phyloP scores from a whole-genome alignment of 495 filamentous ascomycete species.

The Penicillium desertorum region DNA sequence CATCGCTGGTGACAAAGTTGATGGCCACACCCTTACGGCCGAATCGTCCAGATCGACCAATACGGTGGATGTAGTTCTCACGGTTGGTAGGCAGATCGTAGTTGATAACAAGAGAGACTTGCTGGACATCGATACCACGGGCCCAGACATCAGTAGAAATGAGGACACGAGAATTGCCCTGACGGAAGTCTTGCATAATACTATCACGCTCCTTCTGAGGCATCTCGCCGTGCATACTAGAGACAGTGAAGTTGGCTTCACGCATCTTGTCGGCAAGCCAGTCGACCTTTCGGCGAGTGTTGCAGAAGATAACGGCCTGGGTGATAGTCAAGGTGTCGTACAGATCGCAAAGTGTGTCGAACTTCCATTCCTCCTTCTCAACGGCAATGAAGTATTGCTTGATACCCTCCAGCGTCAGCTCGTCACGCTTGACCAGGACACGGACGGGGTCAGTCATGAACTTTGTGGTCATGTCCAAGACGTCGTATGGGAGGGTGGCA shows the following conservation, averaged over 20 bases:
- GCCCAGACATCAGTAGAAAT: conserved; percentile 98
- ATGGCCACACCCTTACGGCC: conserved; percentile 98
- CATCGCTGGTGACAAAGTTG: conserved; percentile 98
- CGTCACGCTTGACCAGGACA: conserved; percentile 99
- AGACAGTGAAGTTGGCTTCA: conserved; percentile 96
- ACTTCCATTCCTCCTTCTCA: conserved; percentile 99
- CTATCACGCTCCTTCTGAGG: conserved; percentile 94
- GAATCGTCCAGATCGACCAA: conserved; percentile 93
- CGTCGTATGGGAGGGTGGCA: conserved; percentile 95
- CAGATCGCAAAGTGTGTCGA: conserved; percentile 98
- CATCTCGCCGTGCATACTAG: conserved; percentile 99
- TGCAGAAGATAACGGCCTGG: conserved; percentile 99
- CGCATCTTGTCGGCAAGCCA: conserved; percentile 99
- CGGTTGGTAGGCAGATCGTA: conserved; percentile 98
- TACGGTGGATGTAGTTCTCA: conserved; percentile 99
- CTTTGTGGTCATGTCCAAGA: conserved; percentile 98
- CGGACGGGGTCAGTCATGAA: conserved; percentile 99
- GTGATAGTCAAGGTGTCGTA: conserved; percentile 99
- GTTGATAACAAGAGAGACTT: conserved; percentile 99
- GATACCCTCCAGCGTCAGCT: conserved; percentile 95
- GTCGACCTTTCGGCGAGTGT: conserved; percentile 98
- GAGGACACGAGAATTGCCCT: conserved; percentile 93
- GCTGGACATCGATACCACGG: conserved; percentile 98
- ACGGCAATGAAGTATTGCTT: conserved; percentile 99
- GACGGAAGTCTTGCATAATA: conserved; percentile 99